Evolutionary conservation across 1,284 basidiomycete species (phyloP), one percentile per base, ranked within the genome.

Genomic region (Sporisorium graminicola): DNA sequence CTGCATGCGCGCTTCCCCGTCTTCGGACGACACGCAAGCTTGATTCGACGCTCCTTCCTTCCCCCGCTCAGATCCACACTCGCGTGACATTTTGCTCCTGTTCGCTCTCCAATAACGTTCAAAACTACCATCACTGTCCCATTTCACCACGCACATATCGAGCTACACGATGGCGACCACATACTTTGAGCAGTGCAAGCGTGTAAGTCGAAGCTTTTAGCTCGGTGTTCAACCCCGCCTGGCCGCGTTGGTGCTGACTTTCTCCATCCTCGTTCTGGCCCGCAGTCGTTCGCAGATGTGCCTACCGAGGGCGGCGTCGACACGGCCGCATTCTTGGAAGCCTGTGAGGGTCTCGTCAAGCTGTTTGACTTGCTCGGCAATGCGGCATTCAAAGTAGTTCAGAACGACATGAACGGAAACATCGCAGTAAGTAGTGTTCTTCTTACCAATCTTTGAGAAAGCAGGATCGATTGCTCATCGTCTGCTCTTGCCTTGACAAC

Each of bases 281-380:
- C 22, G 1, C 56, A 84, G 84, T 83, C 80, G 10, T 86, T 85
- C 55, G 79, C 78, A 33, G 93, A 97, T 86, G 96, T 99, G 33
- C 90, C 92, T 37, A 89, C 94, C 82, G 94, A 92, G 71, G 92
- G 94, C 79, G 95, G 96, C 77, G 91, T 99, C 85, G 91, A 98
- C 86, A 98, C 97, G 4, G 86, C 90, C 47, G 88, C 89, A 49
- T 99, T 99, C 88, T 89, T 96, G 74, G 91, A 97, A 82, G 97
- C 97, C 10, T 90, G 93, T 3, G 90, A 94, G 79, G 95, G 94
- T 49, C 89, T 99, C 54, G 92, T 96, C 75, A 91, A 92, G 77
- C 88, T 99, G 79, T 98, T 99, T 95, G 96, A 94, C 88, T 88
- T 98, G 24, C 91, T 99, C 55, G 92, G 93, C 71, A 94, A 93